A percentile compares a stretch with the other conserved stretches of the same genome.
These are phyloP conservation scores for Coniochaeta sp. DNA, from an alignment of 2,329 filamentous ascomycete species.

Conservation along the genomic window DNA sequence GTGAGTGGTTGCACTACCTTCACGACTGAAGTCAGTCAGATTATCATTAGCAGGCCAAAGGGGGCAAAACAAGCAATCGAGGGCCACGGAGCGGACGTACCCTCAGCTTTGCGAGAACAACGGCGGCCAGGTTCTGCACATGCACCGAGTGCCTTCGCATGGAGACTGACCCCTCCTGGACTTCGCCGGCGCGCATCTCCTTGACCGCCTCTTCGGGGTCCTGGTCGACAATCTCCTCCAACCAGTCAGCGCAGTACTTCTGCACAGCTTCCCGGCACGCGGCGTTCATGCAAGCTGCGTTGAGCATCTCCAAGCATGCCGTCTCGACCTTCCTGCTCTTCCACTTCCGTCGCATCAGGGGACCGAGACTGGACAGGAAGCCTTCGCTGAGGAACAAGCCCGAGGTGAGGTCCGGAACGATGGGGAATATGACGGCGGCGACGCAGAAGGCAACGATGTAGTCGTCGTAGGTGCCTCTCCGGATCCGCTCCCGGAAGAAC, in stretches of 20 bases:
- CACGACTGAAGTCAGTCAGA: constrained; percentile 41
- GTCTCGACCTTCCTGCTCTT: constrained; percentile 83
- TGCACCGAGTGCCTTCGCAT: constrained; percentile 55
- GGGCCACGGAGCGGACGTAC: constrained; percentile 42
- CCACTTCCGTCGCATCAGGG: constrained; percentile 70
- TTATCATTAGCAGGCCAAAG: constrained; percentile 19
- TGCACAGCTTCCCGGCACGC: constrained; percentile 76
- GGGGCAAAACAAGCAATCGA: constrained; percentile 7
- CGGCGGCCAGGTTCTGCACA: constrained; percentile 61
- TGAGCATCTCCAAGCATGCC: constrained; percentile 81
- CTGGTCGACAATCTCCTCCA: constrained; percentile 75
- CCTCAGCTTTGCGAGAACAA: constrained; percentile 73
- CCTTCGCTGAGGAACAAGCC: constrained; percentile 82
- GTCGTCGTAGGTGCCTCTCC: constrained; percentile 75
- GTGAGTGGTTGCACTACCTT: constrained; percentile 48
- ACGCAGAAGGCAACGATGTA: constrained; percentile 89
- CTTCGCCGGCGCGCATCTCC: constrained; percentile 41
- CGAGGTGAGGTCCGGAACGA: constrained; percentile 68
- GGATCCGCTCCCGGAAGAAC: constrained; percentile 67
- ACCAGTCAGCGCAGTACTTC: constrained; percentile 80
- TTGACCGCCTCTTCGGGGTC: constrained; percentile 51
- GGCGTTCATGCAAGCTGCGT: constrained; percentile 81
- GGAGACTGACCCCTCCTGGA: constrained; percentile 49
- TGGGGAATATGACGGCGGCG: constrained; percentile 80
- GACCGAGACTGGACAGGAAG: constrained; percentile 71